Evolutionary conservation across 352 stramenopile genomes (phyloP), one percentile per base, ranked within the genome.

Genomic region (Globisporangium takayamanum): DNA sequence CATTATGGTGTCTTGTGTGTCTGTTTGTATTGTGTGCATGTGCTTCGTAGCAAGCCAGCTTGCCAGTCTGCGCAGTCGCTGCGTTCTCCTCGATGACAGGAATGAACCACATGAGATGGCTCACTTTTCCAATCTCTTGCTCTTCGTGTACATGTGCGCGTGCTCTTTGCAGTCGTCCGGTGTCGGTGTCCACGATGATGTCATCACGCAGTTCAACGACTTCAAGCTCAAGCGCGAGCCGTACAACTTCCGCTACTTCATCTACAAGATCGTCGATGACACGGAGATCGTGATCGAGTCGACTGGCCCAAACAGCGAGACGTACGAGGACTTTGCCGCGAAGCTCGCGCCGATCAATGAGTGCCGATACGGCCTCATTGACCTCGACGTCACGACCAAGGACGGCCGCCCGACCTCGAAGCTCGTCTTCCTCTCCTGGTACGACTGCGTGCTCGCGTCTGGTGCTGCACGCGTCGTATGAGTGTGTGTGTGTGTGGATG

Each of bases 191-290:
- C 71, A 89, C 73, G 92, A 98, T 66, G 89, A 97, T 50, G 91
- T 98, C 57, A 80, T 94, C 61, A 88, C 71, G 55, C 84, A 96
- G 72, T 98, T 98, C 76, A 89, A 96, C 62, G 82, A 94, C 64
- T 98, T 98, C 74, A 98, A 98, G 79, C 80, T 98, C 25, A 92
- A 97, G 76, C 78, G 88, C 60, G 87, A 87, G 55, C 88, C 87
- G 55, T 76, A 94, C 74, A 96, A 98, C 68, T 91, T 85, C 71
- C 89, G 92, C 61, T 98, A 97, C 88, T 97, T 98, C 67, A 94
- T 97, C 73, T 98, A 97, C 84, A 96, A 97, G 80, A 98, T 98
- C 66, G 86, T 94, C 57, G 78, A 83, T 60, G 83, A 98, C 76
- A 84, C 76, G 68, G 88, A 97, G 73, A 97, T 98, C 57, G 83